A percentile compares a stretch with the other conserved stretches of the same genome.
phyloP scores from a whole-genome alignment of 108 stramenopile genomes.

The Skeletonema menzelii region DNA sequence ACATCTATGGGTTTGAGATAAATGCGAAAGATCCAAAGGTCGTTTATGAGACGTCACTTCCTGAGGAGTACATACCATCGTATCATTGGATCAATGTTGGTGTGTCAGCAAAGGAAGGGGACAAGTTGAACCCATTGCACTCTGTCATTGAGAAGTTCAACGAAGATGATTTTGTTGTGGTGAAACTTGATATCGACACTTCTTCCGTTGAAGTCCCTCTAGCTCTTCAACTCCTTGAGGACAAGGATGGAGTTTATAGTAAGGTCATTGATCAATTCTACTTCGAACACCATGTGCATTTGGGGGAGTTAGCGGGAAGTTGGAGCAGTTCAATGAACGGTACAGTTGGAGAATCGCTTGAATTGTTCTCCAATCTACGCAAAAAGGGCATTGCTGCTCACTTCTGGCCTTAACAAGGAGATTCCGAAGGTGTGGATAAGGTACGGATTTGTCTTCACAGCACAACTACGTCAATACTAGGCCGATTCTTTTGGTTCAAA shows the following conservation, averaged over 20 bases:
- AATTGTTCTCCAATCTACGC: constrained; percentile 50
- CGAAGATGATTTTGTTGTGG: constrained; percentile 31
- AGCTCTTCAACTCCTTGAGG: constrained; percentile 26
- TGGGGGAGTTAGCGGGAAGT: constrained; percentile 28
- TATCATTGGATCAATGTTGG: constrained; percentile 73
- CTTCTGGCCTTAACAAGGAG: constrained; percentile 63
- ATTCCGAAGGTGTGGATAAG: too few species aligned
- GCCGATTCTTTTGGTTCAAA: too few species aligned
- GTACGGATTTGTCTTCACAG: too few species aligned
- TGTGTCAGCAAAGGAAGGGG: constrained; percentile 21
- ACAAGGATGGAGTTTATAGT: neutral
- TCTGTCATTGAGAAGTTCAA: constrained; percentile 37
- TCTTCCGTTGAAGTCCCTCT: constrained; percentile 35
- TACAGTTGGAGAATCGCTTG: constrained; percentile 45
- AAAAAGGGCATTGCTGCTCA: constrained; percentile 58
- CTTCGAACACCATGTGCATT: constrained; percentile 70
- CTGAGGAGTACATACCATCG: constrained; percentile 23
- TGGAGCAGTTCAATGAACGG: constrained; percentile 49
- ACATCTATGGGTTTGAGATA: constrained; percentile 66
- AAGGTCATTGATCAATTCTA: constrained; percentile 75
- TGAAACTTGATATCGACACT: constrained; percentile 69
- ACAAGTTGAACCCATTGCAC: constrained; percentile 56
- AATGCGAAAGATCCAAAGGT: constrained; percentile 27
- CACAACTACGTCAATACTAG: too few species aligned
- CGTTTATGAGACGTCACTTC: constrained; percentile 36